phyloP scores from a whole-genome alignment of 257 asterid genomes.

The Solanum etuberosum region DNA sequence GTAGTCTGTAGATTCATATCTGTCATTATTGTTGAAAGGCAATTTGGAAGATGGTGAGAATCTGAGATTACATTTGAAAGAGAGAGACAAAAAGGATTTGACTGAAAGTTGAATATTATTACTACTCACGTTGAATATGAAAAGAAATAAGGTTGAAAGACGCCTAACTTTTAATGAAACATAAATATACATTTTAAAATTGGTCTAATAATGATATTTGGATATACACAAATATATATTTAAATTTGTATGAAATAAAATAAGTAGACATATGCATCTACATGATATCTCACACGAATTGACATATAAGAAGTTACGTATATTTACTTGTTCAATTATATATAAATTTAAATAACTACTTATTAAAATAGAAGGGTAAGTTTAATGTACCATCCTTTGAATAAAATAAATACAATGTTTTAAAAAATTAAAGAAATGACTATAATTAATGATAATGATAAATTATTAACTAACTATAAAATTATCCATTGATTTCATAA shows the following conservation, averaged over 20 bases:
- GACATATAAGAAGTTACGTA: fast-evolving
- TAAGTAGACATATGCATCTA: too few relatives aligned
- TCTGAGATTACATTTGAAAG: not conserved
- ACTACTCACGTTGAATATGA: not conserved
- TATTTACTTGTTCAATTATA: fast-evolving
- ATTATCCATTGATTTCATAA: not conserved
- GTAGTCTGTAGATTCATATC: not conserved
- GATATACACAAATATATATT: too few relatives aligned
- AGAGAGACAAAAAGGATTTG: conserved; percentile 2
- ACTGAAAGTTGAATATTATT: not conserved
- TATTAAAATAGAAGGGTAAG: too few relatives aligned
- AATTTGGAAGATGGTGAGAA: not conserved
- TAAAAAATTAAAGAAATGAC: too few relatives aligned
- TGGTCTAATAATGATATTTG: too few relatives aligned
- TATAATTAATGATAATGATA: fast-evolving
- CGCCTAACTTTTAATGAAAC: not conserved
- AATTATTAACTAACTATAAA: too few relatives aligned
- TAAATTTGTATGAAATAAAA: too few relatives aligned
- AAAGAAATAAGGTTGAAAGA: not conserved
- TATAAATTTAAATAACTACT: too few relatives aligned
- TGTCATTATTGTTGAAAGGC: not conserved
- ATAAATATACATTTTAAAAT: too few relatives aligned
- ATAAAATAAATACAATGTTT: too few relatives aligned
- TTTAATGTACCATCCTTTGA: too few relatives aligned
- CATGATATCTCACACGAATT: too few relatives aligned